phyloP scores from a whole-genome alignment of 805 yeast genomes.

The Metschnikowia aberdeeniae region DNA sequence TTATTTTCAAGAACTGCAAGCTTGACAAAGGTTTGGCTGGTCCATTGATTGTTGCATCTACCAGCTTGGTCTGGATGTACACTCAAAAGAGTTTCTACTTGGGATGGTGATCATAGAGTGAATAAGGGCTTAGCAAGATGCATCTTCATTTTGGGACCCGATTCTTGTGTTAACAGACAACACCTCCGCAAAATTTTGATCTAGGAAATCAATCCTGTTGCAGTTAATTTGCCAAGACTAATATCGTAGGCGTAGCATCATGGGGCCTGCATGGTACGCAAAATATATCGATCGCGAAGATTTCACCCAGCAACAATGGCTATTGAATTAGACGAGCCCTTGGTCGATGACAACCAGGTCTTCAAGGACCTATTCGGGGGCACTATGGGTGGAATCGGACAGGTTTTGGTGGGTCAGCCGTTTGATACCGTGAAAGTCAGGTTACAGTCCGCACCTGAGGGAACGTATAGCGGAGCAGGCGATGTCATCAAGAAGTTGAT shows the following conservation, averaged over 20 bases:
- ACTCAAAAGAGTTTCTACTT: constrained; percentile 62
- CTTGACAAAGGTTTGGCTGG: constrained; percentile 87
- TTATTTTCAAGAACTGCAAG: constrained; percentile 71
- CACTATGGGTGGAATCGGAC: constrained; percentile 93
- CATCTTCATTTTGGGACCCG: neutral
- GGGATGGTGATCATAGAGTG: constrained; percentile 7
- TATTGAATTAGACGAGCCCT: constrained; percentile 43
- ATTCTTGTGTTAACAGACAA: too few species aligned
- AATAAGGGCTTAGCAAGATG: neutral
- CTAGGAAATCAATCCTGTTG: too few species aligned
- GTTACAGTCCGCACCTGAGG: constrained; percentile 80
- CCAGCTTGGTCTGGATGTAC: constrained; percentile 76
- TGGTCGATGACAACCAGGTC: constrained; percentile 41
- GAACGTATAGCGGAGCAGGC: constrained; percentile 65
- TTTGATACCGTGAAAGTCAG: constrained; percentile 94
- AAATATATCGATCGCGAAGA: constrained; percentile 4
- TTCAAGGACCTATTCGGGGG: constrained; percentile 84
- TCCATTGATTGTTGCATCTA: constrained; percentile 74
- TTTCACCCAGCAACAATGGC: constrained; percentile 22
- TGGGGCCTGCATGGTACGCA: constrained; percentile 1
- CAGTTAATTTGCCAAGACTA: too few species aligned
- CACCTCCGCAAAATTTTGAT: too few species aligned
- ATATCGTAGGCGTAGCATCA: neutral
- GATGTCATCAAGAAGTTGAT: constrained; percentile 74
- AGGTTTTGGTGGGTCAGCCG: constrained; percentile 93